Evolutionary conservation across 2,329 filamentous ascomycete genomes (phyloP).

Genomic region (Scytalidium sp.): DNA sequence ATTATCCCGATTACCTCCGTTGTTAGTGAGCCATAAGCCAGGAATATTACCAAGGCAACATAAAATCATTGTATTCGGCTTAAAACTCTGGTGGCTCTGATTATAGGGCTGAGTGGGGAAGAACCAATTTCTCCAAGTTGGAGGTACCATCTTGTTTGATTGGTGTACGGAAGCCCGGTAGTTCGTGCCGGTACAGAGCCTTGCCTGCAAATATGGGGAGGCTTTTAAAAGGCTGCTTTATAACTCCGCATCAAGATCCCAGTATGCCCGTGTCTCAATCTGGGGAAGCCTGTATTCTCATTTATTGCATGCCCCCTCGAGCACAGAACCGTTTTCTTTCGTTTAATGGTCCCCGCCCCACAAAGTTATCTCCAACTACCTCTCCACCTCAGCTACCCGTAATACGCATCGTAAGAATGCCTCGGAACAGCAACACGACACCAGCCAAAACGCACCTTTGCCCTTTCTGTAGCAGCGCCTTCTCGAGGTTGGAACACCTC

Average conservation of each 20-base stretch:
- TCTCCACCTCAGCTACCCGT: neutral
- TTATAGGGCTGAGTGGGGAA: too few relatives aligned
- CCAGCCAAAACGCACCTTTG: neutral
- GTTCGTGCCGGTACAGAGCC: too few relatives aligned
- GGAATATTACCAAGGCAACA: too few relatives aligned
- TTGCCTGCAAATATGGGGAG: too few relatives aligned
- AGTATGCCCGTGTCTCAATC: neutral
- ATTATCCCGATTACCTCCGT: too few relatives aligned
- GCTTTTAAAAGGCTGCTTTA: too few relatives aligned
- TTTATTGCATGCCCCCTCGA: neutral
- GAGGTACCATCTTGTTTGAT: neutral
- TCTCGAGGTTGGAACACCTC: conserved; percentile 30
- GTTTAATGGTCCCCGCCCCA: neutral
- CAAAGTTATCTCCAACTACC: neutral
- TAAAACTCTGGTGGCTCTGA: too few relatives aligned
- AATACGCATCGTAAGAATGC: neutral
- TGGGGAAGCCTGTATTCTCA: neutral
- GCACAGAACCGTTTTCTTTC: neutral
- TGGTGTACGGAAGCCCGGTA: too few relatives aligned
- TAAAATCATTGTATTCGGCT: too few relatives aligned
- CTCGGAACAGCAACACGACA: neutral
- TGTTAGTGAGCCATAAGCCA: too few relatives aligned
- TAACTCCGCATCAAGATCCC: neutral
- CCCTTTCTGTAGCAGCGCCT: conserved; percentile 8
- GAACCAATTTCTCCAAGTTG: neutral